phyloP scores from a whole-genome alignment of 495 filamentous ascomycete genomes.

The Rhypophila decipiens region DNA sequence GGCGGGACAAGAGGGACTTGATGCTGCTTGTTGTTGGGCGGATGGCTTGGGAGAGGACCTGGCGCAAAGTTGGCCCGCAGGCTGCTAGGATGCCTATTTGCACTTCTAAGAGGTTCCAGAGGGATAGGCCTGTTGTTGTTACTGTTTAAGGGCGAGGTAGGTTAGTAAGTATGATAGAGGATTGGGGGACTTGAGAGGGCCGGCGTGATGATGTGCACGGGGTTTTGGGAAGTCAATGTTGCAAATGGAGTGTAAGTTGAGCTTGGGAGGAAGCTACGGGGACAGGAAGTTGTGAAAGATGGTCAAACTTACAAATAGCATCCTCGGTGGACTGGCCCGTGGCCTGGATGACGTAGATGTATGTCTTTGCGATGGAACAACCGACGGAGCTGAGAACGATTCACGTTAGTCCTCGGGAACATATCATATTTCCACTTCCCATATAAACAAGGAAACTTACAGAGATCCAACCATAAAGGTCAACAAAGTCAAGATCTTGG shows the following conservation, averaged over 20 bases:
- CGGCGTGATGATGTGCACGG: no score
- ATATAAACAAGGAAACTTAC: slow-evolving; percentile 12
- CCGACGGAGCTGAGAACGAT: slow-evolving; percentile 9
- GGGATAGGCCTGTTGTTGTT: slow-evolving; percentile 5
- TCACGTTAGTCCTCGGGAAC: neutral
- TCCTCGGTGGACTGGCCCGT: slow-evolving; percentile 6
- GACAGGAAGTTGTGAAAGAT: neutral
- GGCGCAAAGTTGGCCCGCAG: slow-evolving; percentile 11
- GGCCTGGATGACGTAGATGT: slow-evolving; percentile 9
- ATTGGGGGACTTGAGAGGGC: no score
- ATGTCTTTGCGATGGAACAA: slow-evolving; percentile 13
- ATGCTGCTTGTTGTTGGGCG: slow-evolving; percentile 2
- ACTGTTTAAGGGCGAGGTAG: slow-evolving; percentile 2
- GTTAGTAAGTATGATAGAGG: neutral
- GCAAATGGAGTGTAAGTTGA: no score
- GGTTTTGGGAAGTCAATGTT: no score
- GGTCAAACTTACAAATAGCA: slow-evolving; percentile 14
- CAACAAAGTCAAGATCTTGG: slow-evolving; percentile 7
- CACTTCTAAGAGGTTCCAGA: slow-evolving; percentile 18
- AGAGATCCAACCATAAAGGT: slow-evolving; percentile 13
- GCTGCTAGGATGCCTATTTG: slow-evolving; percentile 18
- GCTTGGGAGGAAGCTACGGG: neutral
- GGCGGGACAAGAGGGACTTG: slow-evolving; percentile 2
- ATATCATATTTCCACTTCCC: no score
- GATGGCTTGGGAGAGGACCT: slow-evolving; percentile 4